A percentile compares a stretch with the other conserved stretches of the same genome.
phyloP scores from a whole-genome alignment of 169 alveolate species.

The Blepharisma undulans region DNA sequence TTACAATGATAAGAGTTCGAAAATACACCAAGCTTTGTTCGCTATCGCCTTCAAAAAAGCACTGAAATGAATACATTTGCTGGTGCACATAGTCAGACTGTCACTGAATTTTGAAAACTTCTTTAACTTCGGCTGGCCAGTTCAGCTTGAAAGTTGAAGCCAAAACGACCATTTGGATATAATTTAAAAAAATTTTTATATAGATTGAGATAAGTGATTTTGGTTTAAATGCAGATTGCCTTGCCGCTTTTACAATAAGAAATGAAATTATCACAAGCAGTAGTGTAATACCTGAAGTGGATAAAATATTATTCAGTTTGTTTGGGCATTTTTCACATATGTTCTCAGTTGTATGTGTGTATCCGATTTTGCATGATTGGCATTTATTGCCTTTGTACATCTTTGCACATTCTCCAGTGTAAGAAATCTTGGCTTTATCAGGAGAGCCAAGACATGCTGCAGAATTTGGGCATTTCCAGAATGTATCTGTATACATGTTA shows the following conservation, averaged over 20 bases:
- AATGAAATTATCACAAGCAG: neutral
- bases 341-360: neutral
- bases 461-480: constrained; percentile 42
- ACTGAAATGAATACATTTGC: constrained; percentile 46
- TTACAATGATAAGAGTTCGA: neutral
- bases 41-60: constrained; percentile 39
- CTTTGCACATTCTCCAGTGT: neutral
- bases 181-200: constrained; percentile 23
- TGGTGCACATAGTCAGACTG: constrained; percentile 44
- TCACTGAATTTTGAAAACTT: constrained; percentile 4
- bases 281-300: neutral
- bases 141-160: constrained; percentile 49
- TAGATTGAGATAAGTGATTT: neutral
- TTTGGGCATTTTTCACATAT: constrained; percentile 31
- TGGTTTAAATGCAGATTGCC: neutral
- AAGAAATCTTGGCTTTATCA: neutral
- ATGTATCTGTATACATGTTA: constrained; percentile 32
- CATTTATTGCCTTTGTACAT: constrained; percentile 34
- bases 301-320: neutral
- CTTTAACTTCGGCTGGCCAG: constrained; percentile 47
- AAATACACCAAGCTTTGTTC: neutral
- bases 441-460: constrained; percentile 49
- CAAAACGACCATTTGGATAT: constrained; percentile 48
- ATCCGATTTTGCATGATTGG: constrained; percentile 30
- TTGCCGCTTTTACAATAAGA: neutral